A percentile compares a stretch with the other conserved stretches of the same genome.
Conservation (phyloP, 495 filamentous ascomycete species). For the Aspergillus conjunctus region DNA sequence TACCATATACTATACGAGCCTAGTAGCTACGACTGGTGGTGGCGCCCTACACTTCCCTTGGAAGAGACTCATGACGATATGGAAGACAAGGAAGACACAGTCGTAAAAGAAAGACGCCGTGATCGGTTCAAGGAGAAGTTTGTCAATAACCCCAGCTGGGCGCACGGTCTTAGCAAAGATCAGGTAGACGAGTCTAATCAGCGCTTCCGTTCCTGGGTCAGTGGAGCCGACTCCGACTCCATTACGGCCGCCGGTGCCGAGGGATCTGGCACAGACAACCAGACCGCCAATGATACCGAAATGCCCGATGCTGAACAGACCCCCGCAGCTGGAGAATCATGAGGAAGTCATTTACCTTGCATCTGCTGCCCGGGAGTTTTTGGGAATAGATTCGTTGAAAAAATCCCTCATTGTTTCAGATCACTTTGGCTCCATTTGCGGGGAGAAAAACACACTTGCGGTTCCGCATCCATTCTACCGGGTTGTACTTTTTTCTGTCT, state of each 20-base stretch:
- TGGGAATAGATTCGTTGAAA: neutral
- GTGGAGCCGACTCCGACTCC: slow-evolving; percentile 33
- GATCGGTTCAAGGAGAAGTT: slow-evolving; percentile 71
- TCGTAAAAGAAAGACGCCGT: slow-evolving; percentile 57
- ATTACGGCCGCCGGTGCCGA: slow-evolving; percentile 21
- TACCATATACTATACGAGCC: slow-evolving; percentile 80
- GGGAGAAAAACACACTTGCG: neutral
- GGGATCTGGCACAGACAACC: slow-evolving; percentile 20
- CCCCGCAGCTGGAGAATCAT: slow-evolving; percentile 22
- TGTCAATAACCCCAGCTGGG: slow-evolving; percentile 74
- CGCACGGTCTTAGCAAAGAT: slow-evolving; percentile 68
- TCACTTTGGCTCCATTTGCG: too few species aligned
- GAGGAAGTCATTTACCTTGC: neutral
- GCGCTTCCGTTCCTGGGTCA: slow-evolving; percentile 55
- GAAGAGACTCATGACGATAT: slow-evolving; percentile 51
- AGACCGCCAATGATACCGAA: slow-evolving; percentile 36
- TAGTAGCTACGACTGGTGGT: slow-evolving; percentile 63
- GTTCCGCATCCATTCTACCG: slow-evolving; percentile 5
- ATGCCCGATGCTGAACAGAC: slow-evolving; percentile 41
- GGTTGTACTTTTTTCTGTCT: neutral
- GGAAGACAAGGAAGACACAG: slow-evolving; percentile 39
- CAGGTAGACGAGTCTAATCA: slow-evolving; percentile 70
- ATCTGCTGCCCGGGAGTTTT: slow-evolving; percentile 7
- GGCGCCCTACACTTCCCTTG: slow-evolving; percentile 38
- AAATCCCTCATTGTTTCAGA: too few species aligned